Base-by-base conservation (phyloP, 345 rosid genomes). In the Eucalyptus albens region DNA sequence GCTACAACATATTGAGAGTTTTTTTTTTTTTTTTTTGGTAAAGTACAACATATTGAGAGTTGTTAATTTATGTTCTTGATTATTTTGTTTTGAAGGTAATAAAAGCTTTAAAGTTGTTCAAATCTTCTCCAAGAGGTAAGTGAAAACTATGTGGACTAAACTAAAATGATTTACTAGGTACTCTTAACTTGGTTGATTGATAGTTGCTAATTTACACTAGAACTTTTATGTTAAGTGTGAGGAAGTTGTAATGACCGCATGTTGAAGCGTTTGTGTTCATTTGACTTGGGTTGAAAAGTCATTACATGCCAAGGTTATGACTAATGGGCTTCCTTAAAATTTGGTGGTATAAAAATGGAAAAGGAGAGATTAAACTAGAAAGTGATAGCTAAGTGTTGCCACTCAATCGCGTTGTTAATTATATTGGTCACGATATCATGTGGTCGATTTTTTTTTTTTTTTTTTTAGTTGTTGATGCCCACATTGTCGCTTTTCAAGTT, bases 401-500 rank as follows among this genome's bases (percentile, higher is more conserved):
- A 2, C 13, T 24, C 29, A 56, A 56, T 60, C 3, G 3, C 2
- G 1, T 60, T 26, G 67, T 12, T 0, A 0, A 60, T 60, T 60
- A 6, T 60, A 56, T 24, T 56, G 29, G 7, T 56, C 13, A 5
- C 4, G 8, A 27, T 27, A 27, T 60, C 15, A 27, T 6, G 7
- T 12, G 67, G n/a, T 60, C 3, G 0, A 27, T 27, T 60, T 11
- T 53, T 24, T 15, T 21, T 26, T 59, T n/a, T 26, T 51, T 11
- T 50, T 9, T 24, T 56, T 56, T 7, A 60, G 67, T 27, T 26
- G n/a, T 27, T 1, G 0, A 60, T 27, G 5, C 21, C 26, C 26
- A 53, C 24, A 21, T 53, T 21, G 26, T 21, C 0, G 11, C 21
- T 53, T 53, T 53, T 53, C 26, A 8, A 53, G 59, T 53, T 53